Conservation (phyloP, 352 stramenopile genomes). For the Phytophthora palmivora region DNA sequence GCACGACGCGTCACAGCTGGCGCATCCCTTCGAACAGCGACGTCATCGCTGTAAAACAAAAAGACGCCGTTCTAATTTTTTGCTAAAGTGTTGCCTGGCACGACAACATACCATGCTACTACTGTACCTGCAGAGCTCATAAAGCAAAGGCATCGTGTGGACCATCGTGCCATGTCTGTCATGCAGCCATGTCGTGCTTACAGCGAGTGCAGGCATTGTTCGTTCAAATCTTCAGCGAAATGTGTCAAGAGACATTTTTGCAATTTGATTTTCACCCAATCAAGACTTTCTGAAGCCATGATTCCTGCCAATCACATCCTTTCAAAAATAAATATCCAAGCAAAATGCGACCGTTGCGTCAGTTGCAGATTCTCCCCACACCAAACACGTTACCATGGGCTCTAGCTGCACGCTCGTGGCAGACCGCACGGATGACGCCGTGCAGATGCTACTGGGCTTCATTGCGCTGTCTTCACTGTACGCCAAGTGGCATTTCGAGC, state of each 20-base stretch:
- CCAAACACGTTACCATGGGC: slow-evolving; percentile 30
- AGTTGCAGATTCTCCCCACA: slow-evolving; percentile 29
- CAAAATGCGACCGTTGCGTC: slow-evolving; percentile 17
- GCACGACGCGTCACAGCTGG: not conserved
- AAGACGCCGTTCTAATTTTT: not conserved
- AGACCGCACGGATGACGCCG: slow-evolving; percentile 71
- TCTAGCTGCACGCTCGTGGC: slow-evolving; percentile 72
- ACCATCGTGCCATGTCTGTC: not conserved
- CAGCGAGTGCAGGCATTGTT: slow-evolving; percentile 1
- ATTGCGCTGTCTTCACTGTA: slow-evolving; percentile 82
- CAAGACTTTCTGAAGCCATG: not conserved
- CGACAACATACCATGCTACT: no score
- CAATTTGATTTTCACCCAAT: slow-evolving; percentile 14
- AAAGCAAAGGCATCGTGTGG: no score
- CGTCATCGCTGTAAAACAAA: not conserved
- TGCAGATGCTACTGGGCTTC: slow-evolving; percentile 81
- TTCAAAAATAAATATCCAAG: slow-evolving; percentile 6
- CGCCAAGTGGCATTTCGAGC: slow-evolving; percentile 80
- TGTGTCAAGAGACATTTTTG: slow-evolving; percentile 10
- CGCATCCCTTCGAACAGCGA: slow-evolving; percentile 1
- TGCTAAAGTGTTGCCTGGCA: no score
- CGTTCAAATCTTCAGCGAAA: slow-evolving; percentile 5
- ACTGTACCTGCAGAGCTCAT: no score
- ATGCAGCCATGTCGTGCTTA: no score
- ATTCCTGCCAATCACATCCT: slow-evolving; percentile 19